Percentiles rank a stretch among this genome's conserved stretches.
Evolutionary conservation across 768 basidiomycete genomes (phyloP).

Genomic region (Tremella yokohamensis): DNA sequence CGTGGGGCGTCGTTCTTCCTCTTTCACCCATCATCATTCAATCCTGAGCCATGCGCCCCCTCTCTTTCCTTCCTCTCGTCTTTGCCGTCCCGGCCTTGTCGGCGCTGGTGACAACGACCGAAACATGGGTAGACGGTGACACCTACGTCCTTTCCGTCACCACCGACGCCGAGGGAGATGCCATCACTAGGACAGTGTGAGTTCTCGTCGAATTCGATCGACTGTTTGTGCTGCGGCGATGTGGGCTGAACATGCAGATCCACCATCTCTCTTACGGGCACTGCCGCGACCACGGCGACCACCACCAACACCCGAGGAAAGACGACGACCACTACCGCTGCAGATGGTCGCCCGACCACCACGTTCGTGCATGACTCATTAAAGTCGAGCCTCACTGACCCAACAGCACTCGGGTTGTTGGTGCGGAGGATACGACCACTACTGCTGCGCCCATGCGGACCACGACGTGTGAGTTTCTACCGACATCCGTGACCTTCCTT

Average conservation of each 20-base stretch:
- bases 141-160: constrained; percentile 34
- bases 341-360: background rate
- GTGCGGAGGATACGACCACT: constrained; percentile 11
- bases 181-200: constrained; percentile 23
- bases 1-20: background rate
- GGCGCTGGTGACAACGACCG: background rate
- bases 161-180: constrained; percentile 29
- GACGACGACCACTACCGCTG: constrained; percentile 12
- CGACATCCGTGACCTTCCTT: constrained; percentile 1
- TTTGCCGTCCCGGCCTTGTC: background rate
- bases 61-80: background rate
- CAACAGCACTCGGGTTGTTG: constrained; percentile 14
- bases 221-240: background rate
- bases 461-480: constrained; percentile 24
- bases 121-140: constrained; percentile 28
- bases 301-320: constrained; percentile 10
- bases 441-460: constrained; percentile 25
- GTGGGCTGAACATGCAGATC: background rate
- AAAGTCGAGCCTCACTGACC: background rate
- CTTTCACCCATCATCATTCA: background rate
- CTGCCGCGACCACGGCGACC: constrained; percentile 9
- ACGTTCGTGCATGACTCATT: constrained; percentile 1
- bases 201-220: constrained; percentile 3
- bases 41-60: background rate
- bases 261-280: background rate